Evolutionary conservation across 2,329 filamentous ascomycete species (phyloP), one percentile per base, ranked within the genome.

Genomic region (Penicillium palitans): DNA sequence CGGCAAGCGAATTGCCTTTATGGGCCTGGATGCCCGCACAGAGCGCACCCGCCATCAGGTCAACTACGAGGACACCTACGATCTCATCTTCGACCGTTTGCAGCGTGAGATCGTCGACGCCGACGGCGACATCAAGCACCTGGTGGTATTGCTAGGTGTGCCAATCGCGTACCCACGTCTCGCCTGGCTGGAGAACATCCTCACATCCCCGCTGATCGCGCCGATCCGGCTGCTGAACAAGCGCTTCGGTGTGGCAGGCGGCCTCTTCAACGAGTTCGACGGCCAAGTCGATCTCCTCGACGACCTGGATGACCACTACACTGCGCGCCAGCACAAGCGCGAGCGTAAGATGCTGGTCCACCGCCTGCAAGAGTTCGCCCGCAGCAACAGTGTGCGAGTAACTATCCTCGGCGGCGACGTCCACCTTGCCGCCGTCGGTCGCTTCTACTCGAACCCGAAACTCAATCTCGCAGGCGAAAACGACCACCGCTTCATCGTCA

Each of bases 181-280:
- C 54, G 95, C 93, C n/a, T 97, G 93, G 93, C 82, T 97, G 5
- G 93, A 98, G 73, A 97, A 96, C 70, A 90, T 97, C 58, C 85
- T 98, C 66, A 84, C 84, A 17, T 96, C 91, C 60, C 93, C 93
- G 0, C 66, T 97, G 25, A 93, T 97, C 70, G 92, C 89, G 0
- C 92, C 93, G 0, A 86, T 97, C 71, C 93, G 92, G 70, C 88
- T 98, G 62, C 74, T 97, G 67, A 95, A 96, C 79, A 90, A 93
- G 73, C 86, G 93, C 27, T 96, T 98, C 65, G 93, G 93, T 57
- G 77, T 96, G 45, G 89, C 89, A 5, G 93, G 92, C 49, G 86
- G 87, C 52, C 81, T 97, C 45, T 96, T 98, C 81, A 98, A 98
- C 75, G 84, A 91, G 57, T 97, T 98, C 66, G 93, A 97, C 67